Base-by-base conservation (phyloP, 2,329 filamentous ascomycete genomes). In the Neocatenulostroma microsporum region DNA sequence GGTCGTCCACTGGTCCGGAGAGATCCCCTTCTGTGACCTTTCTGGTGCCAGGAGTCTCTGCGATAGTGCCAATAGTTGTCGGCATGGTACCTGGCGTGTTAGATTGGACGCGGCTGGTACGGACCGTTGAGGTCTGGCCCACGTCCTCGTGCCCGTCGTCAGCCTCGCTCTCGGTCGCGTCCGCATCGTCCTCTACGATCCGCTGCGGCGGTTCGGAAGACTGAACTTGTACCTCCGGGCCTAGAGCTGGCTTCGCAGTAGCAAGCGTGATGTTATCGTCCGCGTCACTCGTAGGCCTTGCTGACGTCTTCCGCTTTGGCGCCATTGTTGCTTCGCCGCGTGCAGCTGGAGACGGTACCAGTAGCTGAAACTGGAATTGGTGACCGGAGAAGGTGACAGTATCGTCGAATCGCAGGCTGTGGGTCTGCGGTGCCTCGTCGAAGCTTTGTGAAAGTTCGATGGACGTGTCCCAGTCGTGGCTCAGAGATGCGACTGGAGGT, bases 331-430 rank as follows among this genome's bases (percentile, higher is more conserved):
- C 14, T 18, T 20, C 9, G 9, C 17, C 13, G 9, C 13, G 14
- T 13, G 29, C 17, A 12, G 17, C 8, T 5, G 29, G 5, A 8
- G 14, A 20, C 29, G 12, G 9, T 5, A 20, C 15, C 9, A 31
- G 29, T n/a, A 24, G 23, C 29, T 17, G 29, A 31, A n/a, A n/a
- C n/a, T n/a, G n/a, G n/a, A n/a, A 31, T 13, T 31, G 29, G 14
- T 17, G 29, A 10, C 20, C 9, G 6, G 11, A 10, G 29, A 31
- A 31, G 6, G 10, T 31, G 29, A 20, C 29, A 9, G 29, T 31
- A 13, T 31, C 29, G 10, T 13, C 29, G 18, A 6, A 9, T 10
- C 29, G 13, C 29, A 31, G 18, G 15, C 9, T 18, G 9, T 9
- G 8, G 29, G 5, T 13, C 5, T 6, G 7, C 9, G 10, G 20